A percentile compares a stretch with the other conserved stretches of the same genome.
Evolutionary conservation across 2,329 filamentous ascomycete species (phyloP).

Genomic region (Xylaria sp.): DNA sequence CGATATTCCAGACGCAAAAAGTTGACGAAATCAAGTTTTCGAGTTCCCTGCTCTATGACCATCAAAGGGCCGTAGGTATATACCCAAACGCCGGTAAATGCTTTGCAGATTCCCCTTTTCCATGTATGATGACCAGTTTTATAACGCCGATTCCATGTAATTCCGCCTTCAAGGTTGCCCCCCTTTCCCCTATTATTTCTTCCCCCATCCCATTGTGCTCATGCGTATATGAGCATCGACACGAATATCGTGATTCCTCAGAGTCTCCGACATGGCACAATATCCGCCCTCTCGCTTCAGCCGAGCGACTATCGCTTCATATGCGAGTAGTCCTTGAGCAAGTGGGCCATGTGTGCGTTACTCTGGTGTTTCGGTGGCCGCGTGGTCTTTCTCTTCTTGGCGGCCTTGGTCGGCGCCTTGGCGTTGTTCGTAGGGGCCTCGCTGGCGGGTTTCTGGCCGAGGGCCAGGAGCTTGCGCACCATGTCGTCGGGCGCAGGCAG

Average conservation of each 20-base stretch:
- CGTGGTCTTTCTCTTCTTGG: constrained; percentile 78
- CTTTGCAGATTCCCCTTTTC: constrained; percentile 13
- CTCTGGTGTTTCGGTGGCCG: constrained; percentile 82
- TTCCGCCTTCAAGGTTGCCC: not conserved
- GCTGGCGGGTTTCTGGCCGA: constrained; percentile 85
- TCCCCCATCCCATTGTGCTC: too few species aligned
- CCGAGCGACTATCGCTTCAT: constrained; percentile 34
- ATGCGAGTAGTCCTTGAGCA: constrained; percentile 69
- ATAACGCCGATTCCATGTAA: constrained; percentile 31
- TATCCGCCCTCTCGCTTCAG: not conserved
- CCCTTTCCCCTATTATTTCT: too few species aligned
- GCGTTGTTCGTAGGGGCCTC: constrained; percentile 75
- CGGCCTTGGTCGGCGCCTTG: constrained; percentile 64
- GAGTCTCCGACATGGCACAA: too few species aligned
- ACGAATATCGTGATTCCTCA: not conserved
- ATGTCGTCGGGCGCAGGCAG: constrained; percentile 79
- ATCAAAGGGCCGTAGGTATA: not conserved
- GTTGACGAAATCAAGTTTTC: not conserved
- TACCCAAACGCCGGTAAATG: constrained; percentile 28
- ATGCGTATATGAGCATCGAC: not conserved
- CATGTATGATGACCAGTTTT: not conserved
- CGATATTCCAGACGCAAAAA: not conserved
- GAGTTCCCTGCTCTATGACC: not conserved
- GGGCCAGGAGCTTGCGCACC: constrained; percentile 78
- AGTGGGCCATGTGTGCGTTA: constrained; percentile 85